phyloP scores from a whole-genome alignment of 257 asterid genomes.

The Gynochthodes officinalis region DNA sequence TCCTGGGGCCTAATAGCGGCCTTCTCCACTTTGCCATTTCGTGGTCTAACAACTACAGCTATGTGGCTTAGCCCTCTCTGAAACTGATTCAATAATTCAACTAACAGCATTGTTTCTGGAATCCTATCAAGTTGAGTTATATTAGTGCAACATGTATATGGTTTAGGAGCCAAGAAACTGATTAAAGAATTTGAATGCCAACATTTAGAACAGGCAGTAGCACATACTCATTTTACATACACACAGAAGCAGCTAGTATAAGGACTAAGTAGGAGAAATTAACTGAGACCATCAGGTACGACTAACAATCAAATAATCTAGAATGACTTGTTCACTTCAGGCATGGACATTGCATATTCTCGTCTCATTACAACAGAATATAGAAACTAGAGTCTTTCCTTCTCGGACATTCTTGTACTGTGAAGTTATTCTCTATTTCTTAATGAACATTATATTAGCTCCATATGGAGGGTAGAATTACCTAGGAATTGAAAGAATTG shows the following conservation, averaged over 20 bases:
- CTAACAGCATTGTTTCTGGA: slow-evolving; percentile 42
- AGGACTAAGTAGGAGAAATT: not conserved
- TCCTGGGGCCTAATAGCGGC: not conserved
- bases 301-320: not conserved
- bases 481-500: slow-evolving; percentile 71
- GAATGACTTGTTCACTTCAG: not conserved
- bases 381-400: not conserved
- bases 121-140: slow-evolving; percentile 17
- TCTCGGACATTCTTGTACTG: not conserved
- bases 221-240: not conserved
- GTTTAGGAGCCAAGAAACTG: not conserved
- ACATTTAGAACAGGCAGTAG: not conserved
- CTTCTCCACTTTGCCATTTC: slow-evolving; percentile 9
- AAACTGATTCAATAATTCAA: slow-evolving; percentile 66
- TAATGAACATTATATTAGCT: not conserved
- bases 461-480: slow-evolving; percentile 13
- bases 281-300: not conserved
- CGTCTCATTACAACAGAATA: not conserved
- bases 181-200: not conserved
- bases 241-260: not conserved
- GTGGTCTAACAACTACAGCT: slow-evolving; percentile 58
- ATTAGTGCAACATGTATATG: not conserved
- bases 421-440: not conserved
- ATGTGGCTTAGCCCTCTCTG: slow-evolving; percentile 76
- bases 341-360: not conserved